Evolutionary conservation across 2,329 filamentous ascomycete genomes (phyloP), one percentile per base, ranked within the genome.

Genomic region (Fonsecaea erecta): DNA sequence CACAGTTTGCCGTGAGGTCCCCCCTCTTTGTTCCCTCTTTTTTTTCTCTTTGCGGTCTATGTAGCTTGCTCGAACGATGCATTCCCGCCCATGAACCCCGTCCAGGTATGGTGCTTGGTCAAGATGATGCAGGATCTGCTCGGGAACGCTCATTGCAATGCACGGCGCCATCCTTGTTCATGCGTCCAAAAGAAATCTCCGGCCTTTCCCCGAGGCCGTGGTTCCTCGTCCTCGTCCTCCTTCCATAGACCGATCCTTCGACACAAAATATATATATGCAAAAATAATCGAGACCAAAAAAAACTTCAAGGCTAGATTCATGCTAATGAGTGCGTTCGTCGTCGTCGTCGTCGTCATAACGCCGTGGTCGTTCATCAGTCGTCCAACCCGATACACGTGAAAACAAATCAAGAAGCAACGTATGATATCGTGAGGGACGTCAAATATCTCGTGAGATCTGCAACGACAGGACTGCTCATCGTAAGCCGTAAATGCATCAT

Each of bases 341-440:
- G 62, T 67, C 66, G 43, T 67, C 66, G 43, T 60, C 59, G 32
- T 63, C 60, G 62, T 67, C 66, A 52, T 67, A 62, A 63, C 53
- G 46, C 61, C 64, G 28, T 63, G 56, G 24, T 60, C 34, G 43
- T 64, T 69, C 67, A 55, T 69, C 67, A 67, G 9, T 69, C 67
- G 48, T 67, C 58, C 62, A 63, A n/a, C 34, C 60, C 62, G 64
- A 48, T 60, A 59, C 60, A 58, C 64, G 62, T 67, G 51, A 64
- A 62, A 64, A 60, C 46, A 60, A 64, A 64, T 56, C 59, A 64
- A 52, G 32, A 34, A 35, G 53, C 57, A 26, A 43, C 34, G 48
- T 28, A 40, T 62, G 64, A 8, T 67, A 60, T 69, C 67, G 67
- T 69, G 26, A 65, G 52, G 60, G 54, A 69, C 62, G 40, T 67